A percentile compares a stretch with the other conserved stretches of the same genome.
Conservation (phyloP, 1,284 basidiomycete species). For the Irpex lacteus region DNA sequence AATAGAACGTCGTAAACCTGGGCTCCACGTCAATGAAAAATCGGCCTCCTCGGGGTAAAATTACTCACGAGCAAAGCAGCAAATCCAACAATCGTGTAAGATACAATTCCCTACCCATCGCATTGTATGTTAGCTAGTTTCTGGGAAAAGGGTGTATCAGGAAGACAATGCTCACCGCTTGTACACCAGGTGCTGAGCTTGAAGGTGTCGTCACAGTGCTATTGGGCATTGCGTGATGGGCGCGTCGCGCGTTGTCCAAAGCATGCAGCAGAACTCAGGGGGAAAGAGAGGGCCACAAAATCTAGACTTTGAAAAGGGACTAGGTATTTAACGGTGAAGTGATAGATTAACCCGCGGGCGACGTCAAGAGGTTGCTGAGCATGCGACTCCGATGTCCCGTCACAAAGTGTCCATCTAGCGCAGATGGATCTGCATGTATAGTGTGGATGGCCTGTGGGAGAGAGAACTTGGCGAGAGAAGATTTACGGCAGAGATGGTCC, state of each 20-base stretch:
- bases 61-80: constrained; percentile 5
- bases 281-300: no score
- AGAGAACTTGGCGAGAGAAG: neutral
- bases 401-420: neutral
- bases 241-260: neutral
- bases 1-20: constrained; percentile 38
- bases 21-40: neutral
- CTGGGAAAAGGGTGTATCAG: neutral
- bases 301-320: no score
- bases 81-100: constrained; percentile 5
- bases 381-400: neutral
- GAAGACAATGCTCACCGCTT: neutral
- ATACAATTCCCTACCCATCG: neutral
- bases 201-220: neutral
- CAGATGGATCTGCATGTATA: neutral
- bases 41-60: neutral
- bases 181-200: neutral
- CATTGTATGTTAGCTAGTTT: no score
- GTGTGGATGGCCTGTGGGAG: neutral
- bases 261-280: neutral
- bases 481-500: neutral
- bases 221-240: neutral
- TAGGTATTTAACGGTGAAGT: no score
- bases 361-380: no score
- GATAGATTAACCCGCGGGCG: no score